Conservation (phyloP, 2,329 filamentous ascomycete species). For the Albifimbria verrucaria region DNA sequence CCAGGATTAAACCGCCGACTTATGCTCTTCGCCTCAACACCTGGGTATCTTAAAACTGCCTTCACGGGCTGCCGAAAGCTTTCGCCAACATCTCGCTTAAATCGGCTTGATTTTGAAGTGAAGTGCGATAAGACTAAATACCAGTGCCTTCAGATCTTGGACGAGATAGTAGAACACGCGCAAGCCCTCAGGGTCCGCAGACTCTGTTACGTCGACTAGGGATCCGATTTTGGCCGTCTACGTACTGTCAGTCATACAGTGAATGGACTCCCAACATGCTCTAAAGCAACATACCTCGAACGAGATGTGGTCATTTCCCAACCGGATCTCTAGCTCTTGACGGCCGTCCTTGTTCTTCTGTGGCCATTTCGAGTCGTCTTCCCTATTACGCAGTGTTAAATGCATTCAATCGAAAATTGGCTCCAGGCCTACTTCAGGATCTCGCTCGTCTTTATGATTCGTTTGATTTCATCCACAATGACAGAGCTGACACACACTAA, state of each 20-base stretch:
- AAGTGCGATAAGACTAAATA: constrained; percentile 92
- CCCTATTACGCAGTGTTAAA: constrained; percentile 48
- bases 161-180: constrained; percentile 98
- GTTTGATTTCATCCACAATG: constrained; percentile 90
- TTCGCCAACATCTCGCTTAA: constrained; percentile 28
- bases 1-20: too few relatives aligned
- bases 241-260: constrained; percentile 5
- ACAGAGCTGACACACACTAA: constrained; percentile 95
- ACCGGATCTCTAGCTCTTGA: constrained; percentile 90
- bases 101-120: constrained; percentile 96
- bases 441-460: constrained; percentile 94
- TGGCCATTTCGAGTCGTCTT: constrained; percentile 98
- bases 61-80: not conserved
- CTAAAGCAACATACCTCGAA: constrained; percentile 77
- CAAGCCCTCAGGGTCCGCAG: constrained; percentile 89
- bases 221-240: constrained; percentile 98
- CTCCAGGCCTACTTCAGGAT: constrained; percentile 75
- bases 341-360: constrained; percentile 99
- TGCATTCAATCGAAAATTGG: not conserved
- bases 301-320: constrained; percentile 94
- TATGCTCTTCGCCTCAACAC: too few relatives aligned
- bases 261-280: not conserved
- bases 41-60: constrained; percentile 14
- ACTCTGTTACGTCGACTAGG: constrained; percentile 93
- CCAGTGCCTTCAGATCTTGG: constrained; percentile 92